These are phyloP conservation scores for Cystobasidium slooffiae DNA, from an alignment of 1,284 basidiomycete species.

Conservation along the genomic window DNA sequence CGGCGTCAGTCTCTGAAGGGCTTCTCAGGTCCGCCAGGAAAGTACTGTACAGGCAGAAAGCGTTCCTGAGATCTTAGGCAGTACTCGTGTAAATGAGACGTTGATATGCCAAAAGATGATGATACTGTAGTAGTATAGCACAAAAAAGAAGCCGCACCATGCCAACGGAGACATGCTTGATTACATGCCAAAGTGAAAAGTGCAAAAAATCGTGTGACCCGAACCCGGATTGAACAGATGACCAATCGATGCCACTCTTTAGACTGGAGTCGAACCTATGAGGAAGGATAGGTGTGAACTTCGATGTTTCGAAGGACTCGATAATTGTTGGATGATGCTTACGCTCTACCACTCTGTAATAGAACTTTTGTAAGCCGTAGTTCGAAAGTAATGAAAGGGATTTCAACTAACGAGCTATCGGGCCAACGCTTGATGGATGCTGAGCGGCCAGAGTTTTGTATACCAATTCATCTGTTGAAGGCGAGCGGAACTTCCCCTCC, in stretches of 20 bases:
- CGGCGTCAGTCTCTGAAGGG: too few relatives aligned
- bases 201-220: constrained; percentile 18
- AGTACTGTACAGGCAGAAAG: too few relatives aligned
- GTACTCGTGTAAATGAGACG: too few relatives aligned
- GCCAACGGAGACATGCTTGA: too few relatives aligned
- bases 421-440: constrained; percentile 12
- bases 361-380: constrained; percentile 30
- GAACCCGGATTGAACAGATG: constrained; percentile 39
- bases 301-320: not conserved
- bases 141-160: too few relatives aligned
- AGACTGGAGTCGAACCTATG: constrained; percentile 38
- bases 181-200: not conserved
- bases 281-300: constrained; percentile 8
- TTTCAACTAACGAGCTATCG: constrained; percentile 38
- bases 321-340: constrained; percentile 11
- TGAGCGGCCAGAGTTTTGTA: not conserved
- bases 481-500: not conserved
- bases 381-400: constrained; percentile 3
- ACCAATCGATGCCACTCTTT: constrained; percentile 39
- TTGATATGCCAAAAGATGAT: too few relatives aligned
- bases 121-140: too few relatives aligned
- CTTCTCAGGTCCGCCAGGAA: too few relatives aligned
- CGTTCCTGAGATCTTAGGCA: too few relatives aligned
- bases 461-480: not conserved
- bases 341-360: constrained; percentile 41